Evolutionary conservation across 139 green algal species (phyloP), one percentile per base, ranked within the genome.

Genomic region (Volvox reticuliferus): DNA sequence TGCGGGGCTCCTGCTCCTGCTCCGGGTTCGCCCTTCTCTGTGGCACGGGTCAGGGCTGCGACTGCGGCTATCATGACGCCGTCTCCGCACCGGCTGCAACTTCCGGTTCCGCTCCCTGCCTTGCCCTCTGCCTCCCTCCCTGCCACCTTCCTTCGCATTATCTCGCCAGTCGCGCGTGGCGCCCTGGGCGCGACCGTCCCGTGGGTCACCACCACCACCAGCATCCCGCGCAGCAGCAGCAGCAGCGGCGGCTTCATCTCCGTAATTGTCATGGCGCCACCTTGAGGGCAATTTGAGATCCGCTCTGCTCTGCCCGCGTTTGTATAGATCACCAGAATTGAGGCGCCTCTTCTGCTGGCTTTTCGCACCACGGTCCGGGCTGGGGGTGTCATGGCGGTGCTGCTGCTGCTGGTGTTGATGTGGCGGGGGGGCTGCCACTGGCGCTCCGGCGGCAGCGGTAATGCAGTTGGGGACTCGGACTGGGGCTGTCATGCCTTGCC

Each of bases 61-160:
- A n/a, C 79, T 86, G 26, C 79, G 79, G 50, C 79, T 86, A 24
- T 86, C 79, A 12, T 73, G 79, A n/a, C 79, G 44, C 16, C 28
- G 78, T 18, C 16, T 1, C 26, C 26, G 50, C 65, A 30, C 21
- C 65, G 28, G 2, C 28, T 79, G 71, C 76, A 1, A 36, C 76
- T n/a, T 82, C 18, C 76, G 33, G 12, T 36, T 61, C 18, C 76
- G 9, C 30, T 19, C 32, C 76, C 76, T 82, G 24, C 32, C 76
- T 55, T 55, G 44, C 44, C 44, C 44, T 61, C 76, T 36, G 21
- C 24, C 76, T 36, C 76, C 76, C 32, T 30, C 76, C 33, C 33
- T 61, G 33, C 33, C 33, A 62, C 18, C 32, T 19, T 36, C 76
- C 32, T 55, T 55, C 5, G 5, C 44, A 55, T 55, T 55, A 55